Evolutionary conservation across 2,329 filamentous ascomycete genomes (phyloP).

Genomic region (Trichoderma breve): DNA sequence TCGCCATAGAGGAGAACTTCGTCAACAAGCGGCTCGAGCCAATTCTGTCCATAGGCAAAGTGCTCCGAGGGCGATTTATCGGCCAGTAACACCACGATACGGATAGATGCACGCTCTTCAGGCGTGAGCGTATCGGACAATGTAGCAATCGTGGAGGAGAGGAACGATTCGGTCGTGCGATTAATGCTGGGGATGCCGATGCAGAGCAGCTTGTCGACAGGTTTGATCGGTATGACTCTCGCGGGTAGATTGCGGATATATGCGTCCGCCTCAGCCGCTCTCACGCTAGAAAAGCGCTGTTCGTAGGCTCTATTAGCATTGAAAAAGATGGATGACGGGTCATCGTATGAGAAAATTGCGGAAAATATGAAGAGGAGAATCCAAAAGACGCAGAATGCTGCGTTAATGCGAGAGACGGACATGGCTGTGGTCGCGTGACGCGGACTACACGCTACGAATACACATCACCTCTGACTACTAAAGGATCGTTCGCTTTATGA

Average conservation of each 20-base stretch:
- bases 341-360: constrained; percentile 34
- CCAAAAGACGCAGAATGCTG: constrained; percentile 34
- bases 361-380: constrained; percentile 29
- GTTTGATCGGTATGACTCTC: background rate
- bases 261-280: constrained; percentile 30
- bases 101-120: constrained; percentile 32
- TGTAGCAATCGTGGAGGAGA: constrained; percentile 32
- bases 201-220: constrained; percentile 27
- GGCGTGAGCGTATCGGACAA: constrained; percentile 33
- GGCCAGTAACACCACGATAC: constrained; percentile 37
- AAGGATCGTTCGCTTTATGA: background rate
- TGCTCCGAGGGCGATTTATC: constrained; percentile 34
- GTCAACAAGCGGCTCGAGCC: constrained; percentile 34
- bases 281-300: constrained; percentile 28
- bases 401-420: constrained; percentile 32
- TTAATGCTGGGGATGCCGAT: constrained; percentile 38
- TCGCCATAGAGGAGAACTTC: constrained; percentile 35
- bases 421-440: constrained; percentile 19
- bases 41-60: constrained; percentile 32
- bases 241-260: constrained; percentile 23
- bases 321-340: constrained; percentile 37
- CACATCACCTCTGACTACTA: background rate
- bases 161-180: constrained; percentile 31
- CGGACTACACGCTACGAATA: background rate
- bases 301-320: constrained; percentile 30